Evolutionary conservation across 2,329 filamentous ascomycete species (phyloP).

Genomic region (Fusarium heterosporum): DNA sequence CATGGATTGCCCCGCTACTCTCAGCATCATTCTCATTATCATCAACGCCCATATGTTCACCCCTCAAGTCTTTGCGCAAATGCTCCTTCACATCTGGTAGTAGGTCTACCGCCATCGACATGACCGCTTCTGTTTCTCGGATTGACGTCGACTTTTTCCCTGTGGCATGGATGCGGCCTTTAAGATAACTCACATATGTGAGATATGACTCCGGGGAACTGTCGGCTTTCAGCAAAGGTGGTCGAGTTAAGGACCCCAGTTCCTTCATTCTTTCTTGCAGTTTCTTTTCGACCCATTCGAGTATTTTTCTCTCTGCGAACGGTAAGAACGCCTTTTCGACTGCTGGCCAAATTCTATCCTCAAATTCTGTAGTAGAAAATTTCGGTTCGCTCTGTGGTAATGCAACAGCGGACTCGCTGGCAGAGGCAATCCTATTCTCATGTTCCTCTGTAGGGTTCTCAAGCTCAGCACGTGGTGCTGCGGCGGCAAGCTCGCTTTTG

Average conservation of each 20-base stretch:
- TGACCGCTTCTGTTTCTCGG: neutral
- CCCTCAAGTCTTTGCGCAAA: neutral
- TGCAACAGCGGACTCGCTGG: too few relatives aligned
- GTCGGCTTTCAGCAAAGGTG: neutral
- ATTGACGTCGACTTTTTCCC: neutral
- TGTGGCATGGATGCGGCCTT: neutral
- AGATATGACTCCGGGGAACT: neutral
- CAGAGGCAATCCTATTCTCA: too few relatives aligned
- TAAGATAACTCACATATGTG: neutral
- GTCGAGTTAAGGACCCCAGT: neutral
- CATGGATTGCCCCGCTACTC: neutral
- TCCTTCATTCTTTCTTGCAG: neutral
- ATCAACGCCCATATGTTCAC: rapidly evolving
- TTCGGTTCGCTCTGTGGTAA: too few relatives aligned
- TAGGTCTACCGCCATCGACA: slow-evolving; percentile 9
- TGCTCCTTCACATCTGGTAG: neutral
- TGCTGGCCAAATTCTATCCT: neutral
- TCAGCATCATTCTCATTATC: neutral
- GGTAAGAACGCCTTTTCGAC: neutral
- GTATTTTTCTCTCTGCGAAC: neutral
- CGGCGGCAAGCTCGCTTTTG: too few relatives aligned
- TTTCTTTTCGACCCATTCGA: rapidly evolving
- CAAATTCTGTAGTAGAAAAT: too few relatives aligned
- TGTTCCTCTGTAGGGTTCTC: too few relatives aligned
- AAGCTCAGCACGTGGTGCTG: too few relatives aligned